These are phyloP conservation scores for Hypsizygus ulmarius DNA, from an alignment of 1,284 basidiomycete genomes.

Conservation along the genomic window DNA sequence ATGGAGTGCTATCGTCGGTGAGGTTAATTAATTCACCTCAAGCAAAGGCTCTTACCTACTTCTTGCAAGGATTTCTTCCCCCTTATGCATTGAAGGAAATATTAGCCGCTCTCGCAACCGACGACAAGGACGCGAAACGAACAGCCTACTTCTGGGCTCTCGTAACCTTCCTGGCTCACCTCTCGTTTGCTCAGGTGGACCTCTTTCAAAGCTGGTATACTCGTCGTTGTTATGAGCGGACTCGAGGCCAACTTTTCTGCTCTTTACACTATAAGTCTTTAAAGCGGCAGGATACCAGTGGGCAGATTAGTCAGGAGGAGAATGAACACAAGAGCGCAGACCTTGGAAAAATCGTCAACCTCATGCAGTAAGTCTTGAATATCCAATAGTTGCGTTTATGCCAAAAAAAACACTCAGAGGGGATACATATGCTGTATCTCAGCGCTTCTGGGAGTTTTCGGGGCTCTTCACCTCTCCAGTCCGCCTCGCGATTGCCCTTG, in stretches of 20 bases:
- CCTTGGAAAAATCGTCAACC: conserved; percentile 68
- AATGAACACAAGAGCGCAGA: conserved; percentile 50
- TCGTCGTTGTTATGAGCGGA: conserved; percentile 63
- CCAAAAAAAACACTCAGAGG: conserved; percentile 39
- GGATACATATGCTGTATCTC: conserved; percentile 68
- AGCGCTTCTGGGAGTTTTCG: conserved; percentile 71
- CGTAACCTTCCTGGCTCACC: conserved; percentile 63
- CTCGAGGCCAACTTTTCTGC: conserved; percentile 68
- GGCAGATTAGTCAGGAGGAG: conserved; percentile 44
- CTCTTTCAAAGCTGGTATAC: conserved; percentile 66
- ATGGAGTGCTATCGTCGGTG: conserved; percentile 61
- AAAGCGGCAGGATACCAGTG: conserved; percentile 60
- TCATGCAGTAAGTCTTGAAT: conserved; percentile 56
- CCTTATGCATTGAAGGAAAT: conserved; percentile 62
- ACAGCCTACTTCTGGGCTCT: conserved; percentile 70
- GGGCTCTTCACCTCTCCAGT: conserved; percentile 69
- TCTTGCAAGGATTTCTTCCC: conserved; percentile 49
- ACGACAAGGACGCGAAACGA: conserved; percentile 45
- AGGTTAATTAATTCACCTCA: conserved; percentile 29
- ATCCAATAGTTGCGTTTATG: not conserved
- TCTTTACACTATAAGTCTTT: conserved; percentile 70
- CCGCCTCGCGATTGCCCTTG: conserved; percentile 68
- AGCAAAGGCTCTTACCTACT: conserved; percentile 4
- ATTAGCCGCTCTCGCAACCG: conserved; percentile 44
- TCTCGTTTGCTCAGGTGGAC: conserved; percentile 69